Percentiles rank a stretch among this genome's conserved stretches.
Evolutionary conservation across 768 basidiomycete genomes (phyloP).

Genomic region (Sarcodon aspratus): DNA sequence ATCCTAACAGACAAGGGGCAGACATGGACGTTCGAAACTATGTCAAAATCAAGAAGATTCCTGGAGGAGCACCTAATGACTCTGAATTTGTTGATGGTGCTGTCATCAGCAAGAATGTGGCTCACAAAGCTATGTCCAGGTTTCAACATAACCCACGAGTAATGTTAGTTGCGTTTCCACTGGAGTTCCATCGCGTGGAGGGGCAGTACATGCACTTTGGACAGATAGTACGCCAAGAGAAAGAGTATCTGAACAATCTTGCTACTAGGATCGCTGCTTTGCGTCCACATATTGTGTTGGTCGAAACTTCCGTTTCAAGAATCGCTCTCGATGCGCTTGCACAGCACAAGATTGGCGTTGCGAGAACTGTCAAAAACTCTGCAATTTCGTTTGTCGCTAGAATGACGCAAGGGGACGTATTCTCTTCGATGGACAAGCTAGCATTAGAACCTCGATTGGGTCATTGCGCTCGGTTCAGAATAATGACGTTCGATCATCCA

Average conservation of each 20-base stretch:
- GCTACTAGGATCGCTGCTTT: constrained; percentile 84
- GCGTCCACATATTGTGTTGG: constrained; percentile 86
- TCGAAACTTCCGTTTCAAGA: constrained; percentile 84
- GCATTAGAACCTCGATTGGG: constrained; percentile 84
- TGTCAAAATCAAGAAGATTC: constrained; percentile 98
- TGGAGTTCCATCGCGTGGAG: constrained; percentile 88
- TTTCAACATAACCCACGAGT: constrained; percentile 77
- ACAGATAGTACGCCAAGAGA: constrained; percentile 84
- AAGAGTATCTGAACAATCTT: constrained; percentile 83
- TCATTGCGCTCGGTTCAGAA: constrained; percentile 72
- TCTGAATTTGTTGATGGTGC: constrained; percentile 96
- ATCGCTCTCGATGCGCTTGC: constrained; percentile 82
- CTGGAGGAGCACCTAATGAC: constrained; percentile 83
- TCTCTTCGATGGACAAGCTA: constrained; percentile 91
- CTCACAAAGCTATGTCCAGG: constrained; percentile 90
- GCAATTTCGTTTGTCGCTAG: constrained; percentile 84
- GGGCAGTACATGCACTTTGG: constrained; percentile 91
- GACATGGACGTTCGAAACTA: constrained; percentile 93
- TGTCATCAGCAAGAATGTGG: constrained; percentile 96
- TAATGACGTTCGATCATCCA: constrained; percentile 92
- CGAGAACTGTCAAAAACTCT: constrained; percentile 77
- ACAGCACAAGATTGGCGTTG: constrained; percentile 80
- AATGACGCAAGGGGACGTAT: constrained; percentile 90
- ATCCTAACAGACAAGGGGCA: constrained; percentile 69
- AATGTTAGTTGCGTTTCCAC: constrained; percentile 92